phyloP scores from a whole-genome alignment of 352 stramenopile species.

The Thalassiosira hispida region DNA sequence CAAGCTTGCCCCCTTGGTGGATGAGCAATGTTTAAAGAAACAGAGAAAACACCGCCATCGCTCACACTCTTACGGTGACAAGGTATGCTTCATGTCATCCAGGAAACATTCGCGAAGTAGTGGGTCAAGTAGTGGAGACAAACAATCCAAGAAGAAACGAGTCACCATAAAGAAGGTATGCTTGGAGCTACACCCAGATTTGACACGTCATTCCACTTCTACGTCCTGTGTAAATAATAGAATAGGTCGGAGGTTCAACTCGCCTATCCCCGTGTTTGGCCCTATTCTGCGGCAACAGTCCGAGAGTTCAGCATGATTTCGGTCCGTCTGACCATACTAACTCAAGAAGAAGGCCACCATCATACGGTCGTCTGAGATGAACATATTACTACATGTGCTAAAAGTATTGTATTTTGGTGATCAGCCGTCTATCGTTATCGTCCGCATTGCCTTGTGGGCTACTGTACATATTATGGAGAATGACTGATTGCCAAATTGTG shows the following conservation, averaged over 20 bases:
- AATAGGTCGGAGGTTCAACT: conserved; percentile 24
- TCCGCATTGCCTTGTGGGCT: too few relatives aligned
- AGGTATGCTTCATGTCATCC: conserved; percentile 15
- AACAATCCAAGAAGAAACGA: conserved; percentile 30
- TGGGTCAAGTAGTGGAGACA: background rate
- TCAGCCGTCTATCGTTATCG: too few relatives aligned
- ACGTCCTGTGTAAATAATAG: conserved; percentile 19
- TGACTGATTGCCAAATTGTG: too few relatives aligned
- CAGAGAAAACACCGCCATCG: conserved; percentile 19
- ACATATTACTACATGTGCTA: too few relatives aligned
- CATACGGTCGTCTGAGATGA: too few relatives aligned
- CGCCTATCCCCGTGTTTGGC: background rate
- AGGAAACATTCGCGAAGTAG: conserved; percentile 30
- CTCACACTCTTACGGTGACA: conserved; percentile 16
- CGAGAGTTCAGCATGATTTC: conserved; percentile 3
- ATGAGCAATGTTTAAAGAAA: conserved; percentile 15
- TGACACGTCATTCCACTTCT: background rate
- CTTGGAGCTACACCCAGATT: conserved; percentile 13
- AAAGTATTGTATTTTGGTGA: too few relatives aligned
- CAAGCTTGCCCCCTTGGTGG: conserved; percentile 41
- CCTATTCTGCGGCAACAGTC: background rate
- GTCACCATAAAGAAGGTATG: conserved; percentile 33
- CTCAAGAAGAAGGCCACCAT: background rate
- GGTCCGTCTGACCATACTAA: too few relatives aligned
- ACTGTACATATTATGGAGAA: too few relatives aligned